Evolutionary conservation across 2,329 filamentous ascomycete genomes (phyloP), one percentile per base, ranked within the genome.

Genomic region (Sporothrix pallida): DNA sequence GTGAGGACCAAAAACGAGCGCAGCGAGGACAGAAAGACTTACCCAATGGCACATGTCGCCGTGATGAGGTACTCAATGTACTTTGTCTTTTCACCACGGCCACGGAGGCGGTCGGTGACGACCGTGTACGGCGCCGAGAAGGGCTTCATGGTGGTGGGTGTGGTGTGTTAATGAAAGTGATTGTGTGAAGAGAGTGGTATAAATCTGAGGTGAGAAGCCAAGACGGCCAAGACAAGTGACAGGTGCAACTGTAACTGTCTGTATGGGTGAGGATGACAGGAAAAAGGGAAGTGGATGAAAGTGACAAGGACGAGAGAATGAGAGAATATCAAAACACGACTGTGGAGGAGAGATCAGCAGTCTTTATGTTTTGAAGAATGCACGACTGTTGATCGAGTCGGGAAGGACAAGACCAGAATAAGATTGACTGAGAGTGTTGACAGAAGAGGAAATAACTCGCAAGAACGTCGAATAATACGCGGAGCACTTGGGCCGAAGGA

Each of bases 51-150:
- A 56, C 67, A 70, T 44, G 67, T 70, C 5, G 67, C 67, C 26
- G 67, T 70, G 67, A 70, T 70, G 37, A 70, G 26, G 31, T 70
- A 70, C 20, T 70, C 67, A 58, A 70, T 70, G 12, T n/a, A 9
- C 46, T 26, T 50, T n/a, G 67, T n/a, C 13, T n/a, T 56, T 13
- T 52, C 37, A 6, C 67, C 67, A 8, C 44, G 17, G 23, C 67
- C 67, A 44, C 67, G 67, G 8, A 70, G 50, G n/a, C 67, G 48
- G 67, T 70, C 67, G 46, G 67, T 58, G n/a, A 70, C 15, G 50
- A 58, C 67, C 26, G 67, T 42, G 67, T 56, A 70, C n/a, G 67
- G 67, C 8, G 67, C 67, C 20, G 20, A 56, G 50, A 70, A 70
- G 8, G 67, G 67, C 67, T 70, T 70, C 67, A 70, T 70, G 17